Evolutionary conservation across 805 yeast species (phyloP).

Genomic region (Teunomyces funiuensis): DNA sequence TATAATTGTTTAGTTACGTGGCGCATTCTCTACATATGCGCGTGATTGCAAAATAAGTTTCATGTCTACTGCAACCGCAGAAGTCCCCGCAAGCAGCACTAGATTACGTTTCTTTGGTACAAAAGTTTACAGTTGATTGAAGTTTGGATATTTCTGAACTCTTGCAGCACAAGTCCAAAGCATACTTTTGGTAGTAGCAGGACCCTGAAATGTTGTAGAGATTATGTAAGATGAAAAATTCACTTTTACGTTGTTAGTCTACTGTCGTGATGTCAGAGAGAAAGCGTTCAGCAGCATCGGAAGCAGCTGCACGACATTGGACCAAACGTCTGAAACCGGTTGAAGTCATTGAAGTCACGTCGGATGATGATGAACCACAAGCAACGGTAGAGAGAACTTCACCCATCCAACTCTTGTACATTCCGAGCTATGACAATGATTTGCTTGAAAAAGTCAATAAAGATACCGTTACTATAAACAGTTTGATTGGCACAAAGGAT

Average conservation of each 20-base stretch:
- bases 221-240: background rate
- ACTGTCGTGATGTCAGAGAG: background rate
- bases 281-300: conserved; percentile 20
- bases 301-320: conserved; percentile 29
- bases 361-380: conserved; percentile 10
- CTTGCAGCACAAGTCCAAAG: background rate
- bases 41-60: background rate
- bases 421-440: conserved; percentile 22
- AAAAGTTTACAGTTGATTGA: no score
- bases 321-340: conserved; percentile 9
- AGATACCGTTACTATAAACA: conserved; percentile 26
- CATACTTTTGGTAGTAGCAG: background rate
- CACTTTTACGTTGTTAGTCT: background rate
- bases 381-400: conserved; percentile 11
- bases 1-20: background rate
- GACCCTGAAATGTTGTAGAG: background rate
- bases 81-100: no score
- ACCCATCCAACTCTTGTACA: conserved; percentile 24
- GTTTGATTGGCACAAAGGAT: conserved; percentile 32
- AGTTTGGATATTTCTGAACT: background rate
- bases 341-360: conserved; percentile 8
- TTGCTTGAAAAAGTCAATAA: conserved; percentile 16
- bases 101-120: no score
- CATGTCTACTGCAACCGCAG: no score
- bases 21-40: background rate